phyloP scores from a whole-genome alignment of 257 asterid species.

The Solanum megistacrolobum region DNA sequence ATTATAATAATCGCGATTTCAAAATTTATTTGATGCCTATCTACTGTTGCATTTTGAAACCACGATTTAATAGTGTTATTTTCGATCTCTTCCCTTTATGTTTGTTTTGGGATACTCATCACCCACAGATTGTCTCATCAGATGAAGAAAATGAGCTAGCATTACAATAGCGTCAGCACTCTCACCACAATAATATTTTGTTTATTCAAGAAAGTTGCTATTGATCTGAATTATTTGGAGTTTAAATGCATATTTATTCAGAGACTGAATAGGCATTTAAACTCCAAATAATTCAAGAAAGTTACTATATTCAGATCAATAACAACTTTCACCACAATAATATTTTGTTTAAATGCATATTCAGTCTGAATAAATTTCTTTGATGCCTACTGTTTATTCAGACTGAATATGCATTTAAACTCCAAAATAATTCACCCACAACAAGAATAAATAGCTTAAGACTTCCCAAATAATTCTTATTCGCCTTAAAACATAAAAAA shows the following conservation, averaged over 20 bases:
- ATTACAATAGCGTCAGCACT: neutral
- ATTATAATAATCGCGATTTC: too few species aligned
- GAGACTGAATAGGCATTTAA: too few species aligned
- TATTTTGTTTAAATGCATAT: too few species aligned
- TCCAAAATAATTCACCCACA: neutral
- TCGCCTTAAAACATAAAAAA: neutral
- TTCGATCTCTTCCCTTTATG: neutral
- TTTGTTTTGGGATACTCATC: neutral
- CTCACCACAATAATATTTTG: neutral
- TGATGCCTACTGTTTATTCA: too few species aligned
- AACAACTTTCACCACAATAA: too few species aligned
- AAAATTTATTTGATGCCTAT: too few species aligned
- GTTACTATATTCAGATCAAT: too few species aligned
- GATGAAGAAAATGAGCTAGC: neutral
- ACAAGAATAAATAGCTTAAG: neutral
- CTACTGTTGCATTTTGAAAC: too few species aligned
- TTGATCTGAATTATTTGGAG: neutral
- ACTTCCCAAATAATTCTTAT: neutral
- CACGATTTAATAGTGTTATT: neutral
- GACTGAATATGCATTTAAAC: neutral
- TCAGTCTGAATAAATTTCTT: too few species aligned
- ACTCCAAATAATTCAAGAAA: too few species aligned
- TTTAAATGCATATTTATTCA: too few species aligned
- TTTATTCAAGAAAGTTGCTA: neutral
- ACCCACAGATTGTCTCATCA: neutral